A percentile compares a stretch with the other conserved stretches of the same genome.
Evolutionary conservation across 2,329 filamentous ascomycete species (phyloP).

Genomic region (Orbilia javanica): DNA sequence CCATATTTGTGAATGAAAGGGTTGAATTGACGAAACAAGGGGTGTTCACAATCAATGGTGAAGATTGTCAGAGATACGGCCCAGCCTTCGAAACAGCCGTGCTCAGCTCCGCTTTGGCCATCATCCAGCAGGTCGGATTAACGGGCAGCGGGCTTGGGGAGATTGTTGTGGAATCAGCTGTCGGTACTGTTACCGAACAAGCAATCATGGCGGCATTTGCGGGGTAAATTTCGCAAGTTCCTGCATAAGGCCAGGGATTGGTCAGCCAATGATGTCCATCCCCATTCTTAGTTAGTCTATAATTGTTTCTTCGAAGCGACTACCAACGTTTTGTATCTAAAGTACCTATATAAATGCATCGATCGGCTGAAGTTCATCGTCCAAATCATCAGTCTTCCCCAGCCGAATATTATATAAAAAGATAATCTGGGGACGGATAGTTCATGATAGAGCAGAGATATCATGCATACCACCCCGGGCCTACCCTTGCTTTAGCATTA

Average conservation of each 20-base stretch:
- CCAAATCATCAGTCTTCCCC: neutral
- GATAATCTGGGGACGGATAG: neutral
- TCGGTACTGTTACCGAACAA: conserved; percentile 17
- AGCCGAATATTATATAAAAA: neutral
- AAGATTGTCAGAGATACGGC: conserved; percentile 4
- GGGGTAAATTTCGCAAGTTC: conserved; percentile 32
- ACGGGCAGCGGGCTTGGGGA: neutral
- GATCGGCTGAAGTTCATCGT: neutral
- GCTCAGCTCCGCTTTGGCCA: conserved; percentile 11
- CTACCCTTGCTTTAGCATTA: conserved; percentile 7
- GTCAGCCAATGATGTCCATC: conserved; percentile 1
- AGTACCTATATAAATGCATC: neutral
- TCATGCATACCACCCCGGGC: neutral
- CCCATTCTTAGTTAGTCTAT: conserved; percentile 4
- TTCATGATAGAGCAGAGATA: conserved; percentile 2
- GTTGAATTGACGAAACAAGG: conserved; percentile 2
- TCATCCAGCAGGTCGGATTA: conserved; percentile 6
- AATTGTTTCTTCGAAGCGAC: neutral
- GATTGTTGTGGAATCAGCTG: conserved; percentile 15
- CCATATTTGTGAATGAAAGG: conserved; percentile 10
- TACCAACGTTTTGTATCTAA: neutral
- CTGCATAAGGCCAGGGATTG: conserved; percentile 26
- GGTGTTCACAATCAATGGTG: neutral
- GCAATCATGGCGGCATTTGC: conserved; percentile 31
- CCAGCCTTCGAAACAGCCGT: conserved; percentile 17